Evolutionary conservation across 805 yeast species (phyloP), one percentile per base, ranked within the genome.

Genomic region (Metschnikowia continentalis): DNA sequence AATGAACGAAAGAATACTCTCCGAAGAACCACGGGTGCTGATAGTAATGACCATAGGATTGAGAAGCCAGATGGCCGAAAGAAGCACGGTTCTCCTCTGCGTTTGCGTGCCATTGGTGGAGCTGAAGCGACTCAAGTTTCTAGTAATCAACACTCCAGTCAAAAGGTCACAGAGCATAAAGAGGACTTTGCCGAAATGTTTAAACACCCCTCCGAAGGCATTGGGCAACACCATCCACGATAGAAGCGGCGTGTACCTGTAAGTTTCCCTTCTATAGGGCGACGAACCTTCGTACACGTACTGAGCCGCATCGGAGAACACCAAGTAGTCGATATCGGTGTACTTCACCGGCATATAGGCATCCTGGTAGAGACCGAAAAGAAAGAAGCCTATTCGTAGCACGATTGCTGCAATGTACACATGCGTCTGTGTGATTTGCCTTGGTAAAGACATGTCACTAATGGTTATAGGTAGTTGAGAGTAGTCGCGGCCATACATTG

Each of bases 31-130:
- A 42, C 99, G 75, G 0, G 97, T 90, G 56, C 92, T 84, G 45
- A 94, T 94, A 0, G 96, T 90, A 32, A 86, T 81, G 0, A 91
- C 98, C 94, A 94, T 88, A 14, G 99, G 98, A 64, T 94, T 94
- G 58, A 90, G 74, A 17, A 94, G 74, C 98, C 98, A 94, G 5
- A 92, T 69, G 2, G 85, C 67, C 11, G 83, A 66, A 5, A 72
- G 56, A 11, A 77, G 51, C 56, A 62, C 14, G 4, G 32, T 55
- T 7, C 41, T 44, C 13, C 15, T 38, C 4, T 50, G 43, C 15
- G 43, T 38, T 33, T 49, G 50, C 37, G 45, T 7, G 22, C 35
- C 32, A n/a, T 35, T 22, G 14, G 35, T 30, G n/a, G 13, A 11
- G 22, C 30, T 40, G 8, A 40, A 33, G 5, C 36, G 40, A 14